Evolutionary conservation across 192 early-diverging fungal genomes (phyloP).

Genomic region (Umbelopsis vinacea): DNA sequence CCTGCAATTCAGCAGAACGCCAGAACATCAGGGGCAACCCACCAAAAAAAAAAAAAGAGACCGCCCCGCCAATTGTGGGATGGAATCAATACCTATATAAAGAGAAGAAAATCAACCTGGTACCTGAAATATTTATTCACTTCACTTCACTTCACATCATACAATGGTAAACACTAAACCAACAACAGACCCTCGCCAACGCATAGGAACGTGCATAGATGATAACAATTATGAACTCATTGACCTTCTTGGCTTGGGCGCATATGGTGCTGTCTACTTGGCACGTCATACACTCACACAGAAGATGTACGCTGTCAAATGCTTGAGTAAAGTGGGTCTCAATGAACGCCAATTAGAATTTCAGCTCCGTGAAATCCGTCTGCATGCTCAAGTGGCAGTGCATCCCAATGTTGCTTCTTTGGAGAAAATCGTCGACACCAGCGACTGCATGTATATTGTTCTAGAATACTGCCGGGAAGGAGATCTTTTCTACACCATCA

Average conservation of each 20-base stretch:
- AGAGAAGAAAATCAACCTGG: neutral
- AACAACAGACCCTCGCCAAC: conserved; percentile 2
- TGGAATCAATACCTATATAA: neutral
- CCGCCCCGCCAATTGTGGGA: neutral
- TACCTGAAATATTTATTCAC: conserved; percentile 2
- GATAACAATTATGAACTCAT: conserved; percentile 37
- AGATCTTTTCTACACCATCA: conserved; percentile 95
- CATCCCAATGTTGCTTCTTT: conserved; percentile 73
- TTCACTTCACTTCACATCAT: neutral
- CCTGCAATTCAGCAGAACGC: conserved; percentile 5
- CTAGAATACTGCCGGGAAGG: conserved; percentile 86
- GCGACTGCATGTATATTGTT: conserved; percentile 66
- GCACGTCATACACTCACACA: conserved; percentile 62
- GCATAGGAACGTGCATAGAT: conserved; percentile 17
- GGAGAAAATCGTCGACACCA: conserved; percentile 65
- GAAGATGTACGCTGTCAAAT: conserved; percentile 72
- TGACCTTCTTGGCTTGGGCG: conserved; percentile 69
- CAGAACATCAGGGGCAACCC: conserved; percentile 6
- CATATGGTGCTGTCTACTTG: conserved; percentile 76
- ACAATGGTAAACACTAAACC: conserved; percentile 15
- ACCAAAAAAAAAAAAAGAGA: neutral
- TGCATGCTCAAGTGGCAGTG: conserved; percentile 64
- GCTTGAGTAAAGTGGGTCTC: conserved; percentile 61
- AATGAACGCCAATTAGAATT: conserved; percentile 59
- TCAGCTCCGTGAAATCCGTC: conserved; percentile 69